phyloP scores from a whole-genome alignment of 2,329 filamentous ascomycete genomes.

The Cercospora berteroae region DNA sequence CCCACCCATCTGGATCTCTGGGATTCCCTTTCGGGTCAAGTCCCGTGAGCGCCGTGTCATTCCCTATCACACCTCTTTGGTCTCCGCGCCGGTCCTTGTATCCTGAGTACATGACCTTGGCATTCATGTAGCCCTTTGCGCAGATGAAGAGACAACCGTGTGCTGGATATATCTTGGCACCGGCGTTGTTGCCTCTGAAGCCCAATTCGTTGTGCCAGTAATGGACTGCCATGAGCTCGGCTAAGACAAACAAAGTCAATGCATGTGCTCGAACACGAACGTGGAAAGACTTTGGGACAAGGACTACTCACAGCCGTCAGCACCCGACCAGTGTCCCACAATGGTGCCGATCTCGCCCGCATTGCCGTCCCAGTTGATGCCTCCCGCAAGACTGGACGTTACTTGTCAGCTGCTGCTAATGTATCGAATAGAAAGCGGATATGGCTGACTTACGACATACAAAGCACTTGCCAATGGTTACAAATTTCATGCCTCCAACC shows the following conservation, averaged over 20 bases:
- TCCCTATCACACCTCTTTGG: not conserved
- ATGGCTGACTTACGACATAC: not conserved
- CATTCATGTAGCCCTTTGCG: not conserved
- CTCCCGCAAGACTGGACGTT: not conserved
- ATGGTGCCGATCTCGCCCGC: not conserved
- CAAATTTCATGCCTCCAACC: not conserved
- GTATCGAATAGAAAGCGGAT: not conserved
- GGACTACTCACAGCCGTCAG: not conserved
- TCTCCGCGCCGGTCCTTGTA: not conserved
- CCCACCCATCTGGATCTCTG: not conserved
- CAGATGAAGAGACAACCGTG: not conserved
- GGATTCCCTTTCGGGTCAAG: not conserved
- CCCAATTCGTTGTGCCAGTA: not conserved
- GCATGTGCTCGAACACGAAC: not conserved
- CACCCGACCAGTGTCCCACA: not conserved
- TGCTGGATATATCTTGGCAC: not conserved
- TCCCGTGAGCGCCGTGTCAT: not conserved
- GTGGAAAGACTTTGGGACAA: not conserved
- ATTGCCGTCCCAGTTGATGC: not conserved
- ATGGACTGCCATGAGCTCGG: not conserved
- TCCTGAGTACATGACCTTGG: not conserved
- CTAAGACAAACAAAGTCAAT: not conserved
- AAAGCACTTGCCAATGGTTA: not conserved
- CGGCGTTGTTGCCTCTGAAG: not conserved
- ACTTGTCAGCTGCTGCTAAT: not conserved